Evolutionary conservation across 495 filamentous ascomycete genomes (phyloP).

Genomic region (Entonaema liquescens): DNA sequence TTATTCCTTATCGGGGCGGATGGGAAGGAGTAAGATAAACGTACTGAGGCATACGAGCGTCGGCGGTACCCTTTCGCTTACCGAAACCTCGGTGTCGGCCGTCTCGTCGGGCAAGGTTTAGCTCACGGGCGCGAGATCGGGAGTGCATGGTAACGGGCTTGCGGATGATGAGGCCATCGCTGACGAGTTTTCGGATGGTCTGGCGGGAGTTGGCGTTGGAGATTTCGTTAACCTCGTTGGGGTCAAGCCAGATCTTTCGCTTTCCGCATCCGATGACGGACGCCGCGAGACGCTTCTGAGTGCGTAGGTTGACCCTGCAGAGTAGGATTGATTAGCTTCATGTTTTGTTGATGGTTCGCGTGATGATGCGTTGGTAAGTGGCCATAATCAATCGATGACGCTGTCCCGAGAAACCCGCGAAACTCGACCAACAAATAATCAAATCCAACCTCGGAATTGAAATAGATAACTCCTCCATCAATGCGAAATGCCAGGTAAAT

Average conservation of each 20-base stretch:
- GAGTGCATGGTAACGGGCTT: constrained; percentile 99
- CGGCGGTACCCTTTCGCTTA: constrained; percentile 99
- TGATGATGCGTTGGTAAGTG: constrained; percentile 3
- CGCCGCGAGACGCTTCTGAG: constrained; percentile 99
- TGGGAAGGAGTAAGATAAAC: constrained; percentile 43
- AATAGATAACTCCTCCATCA: not conserved
- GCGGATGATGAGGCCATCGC: constrained; percentile 99
- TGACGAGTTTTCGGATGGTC: constrained; percentile 99
- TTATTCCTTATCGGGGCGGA: not conserved
- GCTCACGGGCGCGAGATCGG: constrained; percentile 88
- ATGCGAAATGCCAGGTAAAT: not conserved
- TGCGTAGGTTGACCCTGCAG: constrained; percentile 96
- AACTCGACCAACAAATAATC: constrained; percentile 13
- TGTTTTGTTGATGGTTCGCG: not conserved
- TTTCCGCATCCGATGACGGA: constrained; percentile 97
- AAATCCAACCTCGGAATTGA: constrained; percentile 7
- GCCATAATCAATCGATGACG: constrained; percentile 6
- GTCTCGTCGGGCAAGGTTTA: constrained; percentile 87
- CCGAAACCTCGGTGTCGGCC: constrained; percentile 98
- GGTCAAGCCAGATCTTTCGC: constrained; percentile 99
- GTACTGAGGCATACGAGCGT: constrained; percentile 99
- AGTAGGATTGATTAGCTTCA: constrained; percentile 49
- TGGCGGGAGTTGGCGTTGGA: constrained; percentile 99
- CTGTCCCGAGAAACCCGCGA: constrained; percentile 9
- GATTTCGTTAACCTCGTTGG: constrained; percentile 99